Percentiles rank a stretch among this genome's conserved stretches.
Evolutionary conservation across 108 stramenopile genomes (phyloP).

Genomic region (Nitzschia putrida): DNA sequence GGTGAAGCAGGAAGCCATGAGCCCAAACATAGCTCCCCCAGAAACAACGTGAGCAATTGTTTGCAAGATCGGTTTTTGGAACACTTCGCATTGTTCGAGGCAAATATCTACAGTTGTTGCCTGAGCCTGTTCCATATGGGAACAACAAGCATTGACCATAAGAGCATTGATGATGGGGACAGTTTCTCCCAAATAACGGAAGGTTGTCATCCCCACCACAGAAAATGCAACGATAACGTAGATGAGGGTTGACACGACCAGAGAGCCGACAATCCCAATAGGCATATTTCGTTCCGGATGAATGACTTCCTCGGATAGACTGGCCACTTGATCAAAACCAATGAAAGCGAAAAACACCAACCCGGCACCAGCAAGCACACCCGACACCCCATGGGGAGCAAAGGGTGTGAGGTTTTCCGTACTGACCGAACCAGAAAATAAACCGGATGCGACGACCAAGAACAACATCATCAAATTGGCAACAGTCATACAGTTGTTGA

Average conservation of each 20-base stretch:
- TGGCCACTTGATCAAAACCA: constrained; percentile 83
- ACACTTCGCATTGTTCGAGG: constrained; percentile 23
- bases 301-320: constrained; percentile 87
- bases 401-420: constrained; percentile 50
- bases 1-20: constrained; percentile 54
- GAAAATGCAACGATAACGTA: constrained; percentile 78
- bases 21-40: constrained; percentile 51
- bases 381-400: constrained; percentile 42
- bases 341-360: constrained; percentile 90
- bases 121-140: constrained; percentile 31
- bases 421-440: constrained; percentile 34
- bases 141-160: constrained; percentile 56
- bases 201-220: constrained; percentile 84
- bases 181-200: constrained; percentile 43
- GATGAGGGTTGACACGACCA: constrained; percentile 68
- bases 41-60: constrained; percentile 37
- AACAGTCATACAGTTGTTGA: constrained; percentile 75
- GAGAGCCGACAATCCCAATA: constrained; percentile 76
- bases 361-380: constrained; percentile 5
- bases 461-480: constrained; percentile 62
- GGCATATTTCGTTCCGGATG: constrained; percentile 85
- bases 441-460: constrained; percentile 45
- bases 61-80: constrained; percentile 17
- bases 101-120: constrained; percentile 24
- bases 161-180: constrained; percentile 59